A percentile compares a stretch with the other conserved stretches of the same genome.
Evolutionary conservation across 2,329 filamentous ascomycete species (phyloP).

Genomic region (Microcyclosporella mali): DNA sequence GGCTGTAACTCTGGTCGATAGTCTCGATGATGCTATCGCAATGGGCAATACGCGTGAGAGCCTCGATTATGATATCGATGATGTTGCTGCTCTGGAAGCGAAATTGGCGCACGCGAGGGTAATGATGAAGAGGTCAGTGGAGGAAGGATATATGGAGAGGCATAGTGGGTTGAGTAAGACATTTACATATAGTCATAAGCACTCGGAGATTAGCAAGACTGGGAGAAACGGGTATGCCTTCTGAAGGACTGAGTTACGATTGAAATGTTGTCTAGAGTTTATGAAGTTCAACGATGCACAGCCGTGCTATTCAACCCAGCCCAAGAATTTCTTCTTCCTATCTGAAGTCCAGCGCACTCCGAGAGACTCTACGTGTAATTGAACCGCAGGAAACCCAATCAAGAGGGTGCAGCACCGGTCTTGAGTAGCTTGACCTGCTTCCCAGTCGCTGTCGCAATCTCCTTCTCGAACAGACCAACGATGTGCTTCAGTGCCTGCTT

Average conservation of each 20-base stretch:
- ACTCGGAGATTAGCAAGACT: too few relatives aligned
- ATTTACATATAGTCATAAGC: background rate
- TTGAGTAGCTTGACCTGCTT: constrained; percentile 8
- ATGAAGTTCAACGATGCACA: too few relatives aligned
- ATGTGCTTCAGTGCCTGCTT: constrained; percentile 5
- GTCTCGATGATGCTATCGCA: constrained; percentile 2
- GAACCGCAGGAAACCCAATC: too few relatives aligned
- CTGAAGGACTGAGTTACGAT: too few relatives aligned
- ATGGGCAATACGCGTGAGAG: background rate
- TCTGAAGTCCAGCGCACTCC: too few relatives aligned
- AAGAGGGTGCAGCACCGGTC: background rate
- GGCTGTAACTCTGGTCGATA: constrained; percentile 9
- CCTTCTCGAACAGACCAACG: constrained; percentile 7
- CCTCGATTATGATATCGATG: constrained; percentile 12
- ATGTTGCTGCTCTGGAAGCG: constrained; percentile 14
- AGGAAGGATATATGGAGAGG: constrained; percentile 9
- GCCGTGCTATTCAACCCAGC: too few relatives aligned
- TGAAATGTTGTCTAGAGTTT: too few relatives aligned
- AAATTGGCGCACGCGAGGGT: constrained; percentile 1
- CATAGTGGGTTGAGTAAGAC: constrained; percentile 6
- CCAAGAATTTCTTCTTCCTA: too few relatives aligned
- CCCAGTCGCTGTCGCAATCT: constrained; percentile 6
- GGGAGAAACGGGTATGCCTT: too few relatives aligned
- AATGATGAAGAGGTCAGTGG: constrained; percentile 2
- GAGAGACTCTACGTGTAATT: too few relatives aligned